phyloP scores from a whole-genome alignment of 2,329 filamentous ascomycete species.

The Trichoderma semiorbis region DNA sequence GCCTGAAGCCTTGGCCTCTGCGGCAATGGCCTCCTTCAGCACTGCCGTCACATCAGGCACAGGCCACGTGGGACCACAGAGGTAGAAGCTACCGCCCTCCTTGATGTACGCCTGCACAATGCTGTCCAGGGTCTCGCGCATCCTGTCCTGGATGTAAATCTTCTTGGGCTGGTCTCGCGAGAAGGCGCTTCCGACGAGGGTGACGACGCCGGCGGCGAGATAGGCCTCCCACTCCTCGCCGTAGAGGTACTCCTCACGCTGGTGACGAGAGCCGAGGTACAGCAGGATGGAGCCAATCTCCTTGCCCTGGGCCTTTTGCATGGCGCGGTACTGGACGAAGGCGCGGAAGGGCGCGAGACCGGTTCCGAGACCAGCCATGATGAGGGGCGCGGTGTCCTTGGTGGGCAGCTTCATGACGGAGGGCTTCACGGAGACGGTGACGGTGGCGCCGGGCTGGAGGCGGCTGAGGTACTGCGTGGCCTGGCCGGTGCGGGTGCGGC shows the following conservation, averaged over 20 bases:
- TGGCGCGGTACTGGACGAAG: slow-evolving; percentile 95
- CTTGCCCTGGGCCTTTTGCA: slow-evolving; percentile 97
- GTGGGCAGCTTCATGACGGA: slow-evolving; percentile 98
- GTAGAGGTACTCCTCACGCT: slow-evolving; percentile 97
- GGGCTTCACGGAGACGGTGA: slow-evolving; percentile 94
- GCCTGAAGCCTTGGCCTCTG: slow-evolving; percentile 64
- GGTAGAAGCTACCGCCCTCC: slow-evolving; percentile 90
- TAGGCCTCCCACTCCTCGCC: slow-evolving; percentile 99
- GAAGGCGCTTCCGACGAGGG: slow-evolving; percentile 88
- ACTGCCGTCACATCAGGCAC: slow-evolving; percentile 95
- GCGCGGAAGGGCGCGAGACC: slow-evolving; percentile 98
- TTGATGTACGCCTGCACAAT: slow-evolving; percentile 84
- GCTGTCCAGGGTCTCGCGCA: slow-evolving; percentile 80
- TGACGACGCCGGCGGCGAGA: slow-evolving; percentile 91
- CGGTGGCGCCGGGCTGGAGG: slow-evolving; percentile 69
- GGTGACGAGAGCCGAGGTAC: slow-evolving; percentile 95
- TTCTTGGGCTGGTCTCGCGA: slow-evolving; percentile 96
- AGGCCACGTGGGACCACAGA: slow-evolving; percentile 97
- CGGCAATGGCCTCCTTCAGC: slow-evolving; percentile 83
- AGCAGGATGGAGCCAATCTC: slow-evolving; percentile 89
- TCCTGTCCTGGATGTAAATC: slow-evolving; percentile 99
- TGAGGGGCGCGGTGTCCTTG: slow-evolving; percentile 84
- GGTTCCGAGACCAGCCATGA: slow-evolving; percentile 98
- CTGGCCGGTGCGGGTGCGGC: slow-evolving; percentile 87
- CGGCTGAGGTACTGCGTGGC: slow-evolving; percentile 84